phyloP scores from a whole-genome alignment of 257 asterid species.

The Jasminum sambac region DNA sequence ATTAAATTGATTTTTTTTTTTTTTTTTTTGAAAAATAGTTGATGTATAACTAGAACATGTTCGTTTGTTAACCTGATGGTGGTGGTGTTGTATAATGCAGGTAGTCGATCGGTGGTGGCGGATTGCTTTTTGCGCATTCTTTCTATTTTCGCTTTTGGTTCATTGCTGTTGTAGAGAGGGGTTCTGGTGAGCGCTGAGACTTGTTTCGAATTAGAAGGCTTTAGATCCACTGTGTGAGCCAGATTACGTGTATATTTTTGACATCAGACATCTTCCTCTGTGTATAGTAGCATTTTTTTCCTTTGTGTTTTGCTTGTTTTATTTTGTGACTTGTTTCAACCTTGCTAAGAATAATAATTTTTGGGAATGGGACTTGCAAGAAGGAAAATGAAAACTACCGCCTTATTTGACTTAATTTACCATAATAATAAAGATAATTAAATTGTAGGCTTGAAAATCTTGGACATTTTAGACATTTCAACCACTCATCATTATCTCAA shows the following conservation, averaged over 20 bases:
- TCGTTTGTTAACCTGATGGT: constrained; percentile 22
- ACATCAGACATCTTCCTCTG: constrained; percentile 22
- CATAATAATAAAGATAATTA: too few relatives aligned
- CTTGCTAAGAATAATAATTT: not conserved
- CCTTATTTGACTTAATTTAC: too few relatives aligned
- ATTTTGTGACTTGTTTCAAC: not conserved
- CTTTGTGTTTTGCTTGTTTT: not conserved
- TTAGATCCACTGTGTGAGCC: constrained; percentile 32
- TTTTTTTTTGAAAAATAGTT: not conserved
- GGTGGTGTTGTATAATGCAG: constrained; percentile 36
- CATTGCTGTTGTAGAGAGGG: constrained; percentile 47
- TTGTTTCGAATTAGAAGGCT: constrained; percentile 38
- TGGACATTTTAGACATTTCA: too few relatives aligned
- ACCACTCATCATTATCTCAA: too few relatives aligned
- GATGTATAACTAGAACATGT: not conserved
- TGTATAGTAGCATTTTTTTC: constrained; percentile 38
- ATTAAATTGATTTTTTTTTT: not conserved
- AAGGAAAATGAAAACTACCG: too few relatives aligned
- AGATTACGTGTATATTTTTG: constrained; percentile 43
- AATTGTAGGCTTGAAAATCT: too few relatives aligned
- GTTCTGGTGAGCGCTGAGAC: constrained; percentile 33
- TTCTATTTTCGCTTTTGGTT: constrained; percentile 51
- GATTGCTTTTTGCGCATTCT: constrained; percentile 52
- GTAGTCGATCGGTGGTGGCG: constrained; percentile 39
- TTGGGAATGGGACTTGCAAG: too few relatives aligned